Base-by-base conservation (phyloP, 495 filamentous ascomycete genomes). In the Aspergillus conjunctus region DNA sequence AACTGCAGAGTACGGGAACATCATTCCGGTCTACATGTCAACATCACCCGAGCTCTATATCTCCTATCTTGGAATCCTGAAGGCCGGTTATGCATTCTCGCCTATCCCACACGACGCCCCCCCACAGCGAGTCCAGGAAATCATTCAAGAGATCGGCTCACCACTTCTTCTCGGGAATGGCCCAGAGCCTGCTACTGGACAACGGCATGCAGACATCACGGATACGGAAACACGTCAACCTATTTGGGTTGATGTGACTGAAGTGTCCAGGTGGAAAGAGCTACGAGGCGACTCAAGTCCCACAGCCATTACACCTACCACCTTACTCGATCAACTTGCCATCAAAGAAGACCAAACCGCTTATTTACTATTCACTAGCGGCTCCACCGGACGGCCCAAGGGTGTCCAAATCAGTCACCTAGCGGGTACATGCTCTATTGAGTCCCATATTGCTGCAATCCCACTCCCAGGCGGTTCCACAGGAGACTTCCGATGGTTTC, bases 341-440 rank as follows among this genome's bases (percentile, higher is more conserved):
- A 63, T 68, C 32, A 30, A 55, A 4, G 49, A 62, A 44, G 58
- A 63, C 32, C 80, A 90, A 59, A 67, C 88, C 7, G 91, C 91
- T 11, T 96, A 95, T 71, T 81, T 96, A 33, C 86, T 96, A 77
- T 96, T 93, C 66, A 96, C 92, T 1, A 91, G 87, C 30, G 92
- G 92, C 15, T 91, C 90, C 7, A 95, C 91, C 1, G 92, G 92
- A 7, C 83, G 82, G 8, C 92, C 92, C 0, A 96, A 96, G 70
- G 92, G 91, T 2, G 92, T 95, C 1, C 77, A 78, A 5, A 74
- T 94, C 26, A 87, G 87, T 34, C 92, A 96, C 74, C 68, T 77
- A 1, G 88, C 92, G 7, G 89, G 75, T 22, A 83, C 87, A 0
- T 90, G 91, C 62, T 85, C 83, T 58, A 72, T 95, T 8, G 78